Evolutionary conservation across 768 basidiomycete genomes (phyloP), one percentile per base, ranked within the genome.

Genomic region (Russula dissimulans): DNA sequence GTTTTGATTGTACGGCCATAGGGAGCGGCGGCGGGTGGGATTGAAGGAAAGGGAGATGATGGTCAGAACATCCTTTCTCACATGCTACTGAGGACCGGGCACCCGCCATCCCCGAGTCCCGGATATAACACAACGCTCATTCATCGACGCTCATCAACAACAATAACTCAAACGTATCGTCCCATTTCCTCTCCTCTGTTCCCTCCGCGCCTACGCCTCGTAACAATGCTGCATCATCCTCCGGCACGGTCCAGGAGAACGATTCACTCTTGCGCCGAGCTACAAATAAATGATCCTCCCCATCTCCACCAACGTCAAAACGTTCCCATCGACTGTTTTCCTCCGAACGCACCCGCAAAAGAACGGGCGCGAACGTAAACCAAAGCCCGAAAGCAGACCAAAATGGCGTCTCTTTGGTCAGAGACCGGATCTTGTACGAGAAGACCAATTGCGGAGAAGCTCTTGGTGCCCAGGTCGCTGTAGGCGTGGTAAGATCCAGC

Each of bases 381-480:
- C 87, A 91, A 18, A 87, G 71, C 18, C 90, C 90, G 64, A 93
- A 89, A 2, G 85, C 84, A 4, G 77, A 75, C 89, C 90, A 92
- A 70, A 92, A 93, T 0, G 82, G 75, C 0, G 80, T 75, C 69
- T 92, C 91, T 65, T 87, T 89, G 0, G 78, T 60, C 34, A 89
- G 75, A 62, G 85, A 89, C 29, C 90, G 82, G 17, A 88, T 74
- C 70, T 84, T 88, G 76, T 90, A 93, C 0, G 89, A 86, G 38
- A 92, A 81, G 34, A 87, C 70, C 49, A 92, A 68, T 12, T 75
- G 73, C 5, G 68, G 60, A 48, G 32, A 34, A 39, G 57, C 55
- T 1, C 2, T 10, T 8, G 17, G 29, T 26, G 34, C 52, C 3
- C 34, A 31, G 15, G 9, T 12, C 32, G n/a, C 10, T 7, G 31